A percentile compares a stretch with the other conserved stretches of the same genome.
These are phyloP conservation scores for Apiospora kogelbergensis DNA, from an alignment of 2,329 filamentous ascomycete genomes.

Conservation along the genomic window DNA sequence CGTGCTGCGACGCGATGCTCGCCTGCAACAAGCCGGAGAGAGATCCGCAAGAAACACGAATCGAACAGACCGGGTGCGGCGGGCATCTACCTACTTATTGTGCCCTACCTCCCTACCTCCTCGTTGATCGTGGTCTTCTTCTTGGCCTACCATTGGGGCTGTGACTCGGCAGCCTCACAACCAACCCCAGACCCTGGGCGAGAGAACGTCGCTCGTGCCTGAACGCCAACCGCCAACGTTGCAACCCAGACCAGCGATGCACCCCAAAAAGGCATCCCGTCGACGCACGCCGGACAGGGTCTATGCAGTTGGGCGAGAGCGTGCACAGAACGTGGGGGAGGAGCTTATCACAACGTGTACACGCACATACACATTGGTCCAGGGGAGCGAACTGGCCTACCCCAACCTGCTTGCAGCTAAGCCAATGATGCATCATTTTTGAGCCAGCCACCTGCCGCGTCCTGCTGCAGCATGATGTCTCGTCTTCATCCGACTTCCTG, in stretches of 20 bases:
- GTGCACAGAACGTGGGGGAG: background rate
- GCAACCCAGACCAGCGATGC: background rate
- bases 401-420: background rate
- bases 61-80: background rate
- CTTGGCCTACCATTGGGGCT: background rate
- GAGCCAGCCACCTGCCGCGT: background rate
- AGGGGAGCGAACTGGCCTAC: background rate
- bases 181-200: background rate
- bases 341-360: background rate
- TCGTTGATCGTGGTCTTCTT: background rate
- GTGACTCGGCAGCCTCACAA: background rate
- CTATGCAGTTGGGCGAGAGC: background rate
- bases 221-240: slow-evolving; percentile 5
- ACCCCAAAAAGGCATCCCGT: background rate
- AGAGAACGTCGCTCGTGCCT: background rate
- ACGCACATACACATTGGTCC: background rate
- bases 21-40: background rate
- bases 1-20: background rate
- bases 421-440: background rate
- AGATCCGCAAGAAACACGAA: background rate
- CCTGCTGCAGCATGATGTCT: background rate
- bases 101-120: background rate
- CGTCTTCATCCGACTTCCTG: background rate
- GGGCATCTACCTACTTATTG: background rate
- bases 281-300: background rate